Evolutionary conservation across 2,329 filamentous ascomycete species (phyloP), one percentile per base, ranked within the genome.

Genomic region (Endocalyx cinctus): DNA sequence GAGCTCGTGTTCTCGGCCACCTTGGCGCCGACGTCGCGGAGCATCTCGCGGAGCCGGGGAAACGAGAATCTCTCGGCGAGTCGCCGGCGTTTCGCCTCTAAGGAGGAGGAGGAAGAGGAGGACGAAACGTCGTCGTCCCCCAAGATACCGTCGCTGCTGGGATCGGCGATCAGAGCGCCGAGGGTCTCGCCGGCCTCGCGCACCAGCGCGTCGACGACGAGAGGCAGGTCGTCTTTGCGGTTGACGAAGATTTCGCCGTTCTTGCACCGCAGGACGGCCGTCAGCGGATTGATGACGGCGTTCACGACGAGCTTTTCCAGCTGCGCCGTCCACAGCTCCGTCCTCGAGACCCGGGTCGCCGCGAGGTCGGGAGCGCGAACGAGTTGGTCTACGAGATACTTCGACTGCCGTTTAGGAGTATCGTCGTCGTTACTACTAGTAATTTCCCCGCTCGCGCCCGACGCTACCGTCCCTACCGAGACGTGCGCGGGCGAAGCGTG

Each of bases 251-350:
- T 58, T 5, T 72, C 70, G n/a, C 88, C 87, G 47, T 96, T 96
- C 41, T 77, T 77, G 54, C 81, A 82, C 34, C 84, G 72, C 35
- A 92, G 67, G 8, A 96, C 62, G 1, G 82, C 83, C 0, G 87
- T 92, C n/a, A 96, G 63, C 0, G 90, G 87, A 52, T 95, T 94
- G 49, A 96, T 77, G 19, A 89, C 67, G 22, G 77, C 71, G 53
- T 94, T 95, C 32, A 89, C 69, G 1, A 84, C 83, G 2, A 96
- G 68, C 57, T 95, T 96, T 51, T 94, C 86, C 4, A 96, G 72
- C 62, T 95, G 89, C n/a, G 71, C 50, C 8, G 69, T 43, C 67
- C 70, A 73, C 12, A 79, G 55, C 28, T 74, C 66, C 3, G 59
- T 41, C 10, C 58, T 52, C 2, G 60, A 42, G 5, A 73, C 63